Evolutionary conservation across 202 grass and related monocot species (phyloP).

Genomic region (Eragrostis tef): DNA sequence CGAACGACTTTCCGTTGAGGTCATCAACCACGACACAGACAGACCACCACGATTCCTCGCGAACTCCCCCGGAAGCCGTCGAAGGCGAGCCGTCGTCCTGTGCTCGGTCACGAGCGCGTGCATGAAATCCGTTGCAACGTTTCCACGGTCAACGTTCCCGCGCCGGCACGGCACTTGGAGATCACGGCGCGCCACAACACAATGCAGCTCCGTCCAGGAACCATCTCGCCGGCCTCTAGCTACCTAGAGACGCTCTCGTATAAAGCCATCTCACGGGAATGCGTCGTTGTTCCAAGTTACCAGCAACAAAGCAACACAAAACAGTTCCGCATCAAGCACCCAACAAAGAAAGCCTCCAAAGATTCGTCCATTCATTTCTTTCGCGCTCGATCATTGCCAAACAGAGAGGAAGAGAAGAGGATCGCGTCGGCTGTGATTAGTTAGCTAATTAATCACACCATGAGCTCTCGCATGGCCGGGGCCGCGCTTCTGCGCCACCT

Average conservation of each 20-base stretch:
- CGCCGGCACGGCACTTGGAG: constrained; percentile 26
- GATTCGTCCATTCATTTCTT: not conserved
- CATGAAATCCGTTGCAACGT: not conserved
- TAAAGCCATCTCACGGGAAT: constrained; percentile 6
- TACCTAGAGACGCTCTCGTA: constrained; percentile 11
- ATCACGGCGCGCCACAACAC: constrained; percentile 3
- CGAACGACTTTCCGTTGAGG: not conserved
- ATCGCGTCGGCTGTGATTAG: not conserved
- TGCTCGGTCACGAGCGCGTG: not conserved
- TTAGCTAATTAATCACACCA: constrained; percentile 20
- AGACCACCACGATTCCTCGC: not conserved
- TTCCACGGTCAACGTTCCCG: constrained; percentile 1
- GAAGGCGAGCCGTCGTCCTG: not conserved
- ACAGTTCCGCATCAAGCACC: not conserved
- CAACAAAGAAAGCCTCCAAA: not conserved
- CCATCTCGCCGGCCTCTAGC: not conserved
- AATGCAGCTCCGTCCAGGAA: constrained; percentile 21
- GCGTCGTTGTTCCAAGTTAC: not conserved
- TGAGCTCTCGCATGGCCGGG: constrained; percentile 62
- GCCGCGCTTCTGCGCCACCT: constrained; percentile 52
- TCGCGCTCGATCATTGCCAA: not conserved
- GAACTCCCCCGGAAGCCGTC: not conserved
- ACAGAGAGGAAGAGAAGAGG: not conserved
- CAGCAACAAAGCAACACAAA: not conserved
- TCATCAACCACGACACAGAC: not conserved